Base-by-base conservation (phyloP, 2,329 filamentous ascomycete species). In the Colletotrichum coccodes region DNA sequence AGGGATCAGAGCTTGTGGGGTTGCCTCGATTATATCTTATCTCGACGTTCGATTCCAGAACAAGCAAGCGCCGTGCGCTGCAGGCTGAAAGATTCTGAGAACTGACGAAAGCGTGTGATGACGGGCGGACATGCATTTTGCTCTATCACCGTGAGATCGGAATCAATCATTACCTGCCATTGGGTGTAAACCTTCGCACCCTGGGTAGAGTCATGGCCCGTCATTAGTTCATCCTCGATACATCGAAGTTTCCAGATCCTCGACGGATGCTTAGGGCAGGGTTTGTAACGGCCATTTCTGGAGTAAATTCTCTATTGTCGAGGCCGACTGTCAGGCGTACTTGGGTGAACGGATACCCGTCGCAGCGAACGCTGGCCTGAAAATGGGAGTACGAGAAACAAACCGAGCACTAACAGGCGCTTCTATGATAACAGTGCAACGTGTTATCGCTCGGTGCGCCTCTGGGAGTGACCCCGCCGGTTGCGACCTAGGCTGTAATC, bases 11-110 rank as follows among this genome's bases (percentile, higher is more conserved):
- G 23, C 42, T 40, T 64, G 60, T 21, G 46, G 53, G 34, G 50
- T 46, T 21, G 47, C 47, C 36, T 36, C 21, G n/a, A 40, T 8
- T 6, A 14, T 23, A 57, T 36, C 52, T 26, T 49, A n/a, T 8
- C 18, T 47, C 50, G 36, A 49, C 26, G 50, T 50, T 47, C 26
- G 28, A 26, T 50, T 53, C 47, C 47, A 58, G 59, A 49, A 57
- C 59, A 36, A 18, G 44, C 59, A 36, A 18, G 44, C 16, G 42
- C 44, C 46, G 49, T 50, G 52, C 44, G 18, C 49, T 49, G 38
- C 47, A 60, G 46, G 28, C 26, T 21, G 16, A 40, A 50, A 38
- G 49, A 65, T 69, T 54, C 34, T 65, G 66, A 69, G 36, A 66
- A 69, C 26, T 66, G 66, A 69, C 62, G 26, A 34, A 56, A 32